phyloP scores from a whole-genome alignment of 768 basidiomycete species.

The Leccinum boreale region DNA sequence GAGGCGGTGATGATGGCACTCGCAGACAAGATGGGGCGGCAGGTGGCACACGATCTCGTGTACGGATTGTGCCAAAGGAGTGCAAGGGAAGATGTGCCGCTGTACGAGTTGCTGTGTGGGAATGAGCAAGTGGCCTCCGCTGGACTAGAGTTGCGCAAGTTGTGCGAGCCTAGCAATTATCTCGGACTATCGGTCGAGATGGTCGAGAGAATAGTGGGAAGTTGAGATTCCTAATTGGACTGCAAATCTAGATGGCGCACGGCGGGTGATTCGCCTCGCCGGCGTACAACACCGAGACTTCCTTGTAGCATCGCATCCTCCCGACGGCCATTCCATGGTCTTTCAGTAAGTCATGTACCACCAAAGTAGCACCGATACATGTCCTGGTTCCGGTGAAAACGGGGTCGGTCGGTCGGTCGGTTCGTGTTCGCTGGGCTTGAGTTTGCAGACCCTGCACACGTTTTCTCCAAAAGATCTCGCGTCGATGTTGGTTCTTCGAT shows the following conservation, averaged over 20 bases:
- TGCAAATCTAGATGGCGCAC: slow-evolving; percentile 5
- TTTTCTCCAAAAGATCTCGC: not conserved
- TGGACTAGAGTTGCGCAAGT: slow-evolving; percentile 27
- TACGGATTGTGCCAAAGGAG: slow-evolving; percentile 40
- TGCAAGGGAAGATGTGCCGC: slow-evolving; percentile 21
- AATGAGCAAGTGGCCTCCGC: slow-evolving; percentile 25
- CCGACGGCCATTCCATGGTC: not conserved
- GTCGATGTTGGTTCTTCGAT: slow-evolving; percentile 24
- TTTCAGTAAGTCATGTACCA: not conserved
- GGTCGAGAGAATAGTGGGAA: slow-evolving; percentile 9
- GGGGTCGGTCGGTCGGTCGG: too few relatives aligned
- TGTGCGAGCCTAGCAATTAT: slow-evolving; percentile 41
- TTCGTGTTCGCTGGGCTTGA: not conserved
- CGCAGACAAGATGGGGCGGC: slow-evolving; percentile 40
- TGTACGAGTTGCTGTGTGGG: slow-evolving; percentile 33
- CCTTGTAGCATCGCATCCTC: slow-evolving; percentile 1
- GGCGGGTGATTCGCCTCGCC: slow-evolving; percentile 5
- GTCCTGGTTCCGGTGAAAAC: not conserved
- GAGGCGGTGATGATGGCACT: slow-evolving; percentile 50
- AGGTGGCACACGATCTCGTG: slow-evolving; percentile 43
- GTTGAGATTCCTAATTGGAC: slow-evolving; percentile 1
- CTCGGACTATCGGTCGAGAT: slow-evolving; percentile 35
- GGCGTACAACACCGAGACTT: not conserved
- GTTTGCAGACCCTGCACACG: not conserved
- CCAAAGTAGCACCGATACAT: not conserved